Evolutionary conservation across 768 basidiomycete genomes (phyloP).

Genomic region (Boletus insuetus): DNA sequence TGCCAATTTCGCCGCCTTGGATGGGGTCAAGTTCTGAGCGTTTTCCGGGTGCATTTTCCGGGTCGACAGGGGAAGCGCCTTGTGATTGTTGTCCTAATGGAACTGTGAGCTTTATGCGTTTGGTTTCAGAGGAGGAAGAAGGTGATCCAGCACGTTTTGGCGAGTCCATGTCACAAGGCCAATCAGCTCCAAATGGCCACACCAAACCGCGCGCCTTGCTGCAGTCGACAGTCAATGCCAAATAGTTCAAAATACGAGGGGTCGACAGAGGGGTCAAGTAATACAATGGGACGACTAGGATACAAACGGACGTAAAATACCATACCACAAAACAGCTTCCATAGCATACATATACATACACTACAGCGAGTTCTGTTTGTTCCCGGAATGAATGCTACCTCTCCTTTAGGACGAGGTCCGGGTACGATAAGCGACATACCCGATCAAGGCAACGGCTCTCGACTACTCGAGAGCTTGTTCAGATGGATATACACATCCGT

Average conservation of each 20-base stretch:
- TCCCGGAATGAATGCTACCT: no score
- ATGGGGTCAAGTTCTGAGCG: conserved; percentile 87
- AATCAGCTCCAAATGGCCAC: conserved; percentile 27
- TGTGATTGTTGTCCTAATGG: conserved; percentile 47
- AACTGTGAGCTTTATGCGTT: conserved; percentile 57
- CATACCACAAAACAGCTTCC: no score
- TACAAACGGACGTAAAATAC: neutral
- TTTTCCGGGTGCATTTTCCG: conserved; percentile 78
- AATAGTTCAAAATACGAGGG: conserved; percentile 23
- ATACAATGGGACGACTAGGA: no score
- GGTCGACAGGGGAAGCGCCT: conserved; percentile 74
- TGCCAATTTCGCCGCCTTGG: conserved; percentile 73
- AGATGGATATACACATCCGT: conserved; percentile 93
- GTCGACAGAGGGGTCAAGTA: conserved; percentile 8
- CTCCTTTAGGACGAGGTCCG: no score
- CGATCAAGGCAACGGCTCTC: conserved; percentile 23
- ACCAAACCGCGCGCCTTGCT: conserved; percentile 6
- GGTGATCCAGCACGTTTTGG: conserved; percentile 65
- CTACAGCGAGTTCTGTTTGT: neutral
- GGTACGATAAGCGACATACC: neutral
- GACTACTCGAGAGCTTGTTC: conserved; percentile 67
- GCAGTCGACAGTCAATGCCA: conserved; percentile 1
- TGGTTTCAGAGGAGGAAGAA: conserved; percentile 51
- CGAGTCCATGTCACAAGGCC: conserved; percentile 48
- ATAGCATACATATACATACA: neutral